phyloP scores from a whole-genome alignment of 768 basidiomycete genomes.

The Amanita inopinata region DNA sequence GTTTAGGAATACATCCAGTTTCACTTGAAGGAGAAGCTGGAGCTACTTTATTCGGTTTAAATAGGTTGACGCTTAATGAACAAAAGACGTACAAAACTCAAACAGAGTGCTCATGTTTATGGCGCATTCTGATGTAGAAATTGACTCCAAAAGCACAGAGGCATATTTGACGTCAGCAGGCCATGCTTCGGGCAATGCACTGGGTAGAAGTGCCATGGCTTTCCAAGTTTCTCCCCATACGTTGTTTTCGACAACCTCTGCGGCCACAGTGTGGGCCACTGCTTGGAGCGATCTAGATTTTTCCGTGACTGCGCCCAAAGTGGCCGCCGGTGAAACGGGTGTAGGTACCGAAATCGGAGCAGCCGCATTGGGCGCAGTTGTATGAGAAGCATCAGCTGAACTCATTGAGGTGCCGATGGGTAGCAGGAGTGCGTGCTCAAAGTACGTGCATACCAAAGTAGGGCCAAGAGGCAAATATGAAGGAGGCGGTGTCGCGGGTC shows the following conservation, averaged over 20 bases:
- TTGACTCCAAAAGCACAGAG: constrained; percentile 29
- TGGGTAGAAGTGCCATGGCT: constrained; percentile 22
- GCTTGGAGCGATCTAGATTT: constrained; percentile 61
- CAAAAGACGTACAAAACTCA: constrained; percentile 22
- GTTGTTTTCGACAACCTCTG: constrained; percentile 66
- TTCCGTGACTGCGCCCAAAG: constrained; percentile 52
- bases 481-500: constrained; percentile 63
- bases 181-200: constrained; percentile 37
- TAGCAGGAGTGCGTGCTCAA: constrained; percentile 56
- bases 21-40: constrained; percentile 7
- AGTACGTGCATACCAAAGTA: constrained; percentile 54
- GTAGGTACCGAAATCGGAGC: constrained; percentile 53
- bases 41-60: background rate
- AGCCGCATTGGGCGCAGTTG: constrained; percentile 13
- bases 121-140: constrained; percentile 29
- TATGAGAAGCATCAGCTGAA: constrained; percentile 28
- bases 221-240: constrained; percentile 63
- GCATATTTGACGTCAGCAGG: constrained; percentile 43
- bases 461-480: constrained; percentile 65
- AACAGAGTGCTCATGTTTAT: constrained; percentile 37
- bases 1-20: constrained; percentile 13
- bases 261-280: constrained; percentile 50
- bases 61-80: too few species aligned
- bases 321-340: constrained; percentile 75
- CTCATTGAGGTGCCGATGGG: constrained; percentile 51